These are phyloP conservation scores for Candida neerlandica DNA, from an alignment of 1,139 yeast species.

Conservation along the genomic window DNA sequence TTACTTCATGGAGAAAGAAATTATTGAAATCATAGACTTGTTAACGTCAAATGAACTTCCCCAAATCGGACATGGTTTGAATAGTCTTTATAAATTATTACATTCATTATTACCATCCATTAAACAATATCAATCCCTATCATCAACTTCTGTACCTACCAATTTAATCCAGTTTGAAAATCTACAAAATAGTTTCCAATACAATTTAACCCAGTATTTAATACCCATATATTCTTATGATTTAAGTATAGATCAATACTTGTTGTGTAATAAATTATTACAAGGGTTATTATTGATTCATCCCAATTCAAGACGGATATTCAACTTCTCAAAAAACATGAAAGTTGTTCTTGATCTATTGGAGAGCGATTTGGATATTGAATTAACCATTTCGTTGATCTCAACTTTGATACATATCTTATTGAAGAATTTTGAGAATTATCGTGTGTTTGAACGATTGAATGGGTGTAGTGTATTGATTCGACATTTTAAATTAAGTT, in stretches of 20 bases:
- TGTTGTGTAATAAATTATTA: slow-evolving; percentile 45
- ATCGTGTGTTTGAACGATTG: slow-evolving; percentile 60
- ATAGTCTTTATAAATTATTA: slow-evolving; percentile 22
- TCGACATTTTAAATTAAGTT: slow-evolving; percentile 30
- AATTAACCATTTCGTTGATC: slow-evolving; percentile 43
- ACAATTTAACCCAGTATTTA: slow-evolving; percentile 47
- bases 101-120: slow-evolving; percentile 29
- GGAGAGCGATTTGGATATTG: slow-evolving; percentile 17
- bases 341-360: slow-evolving; percentile 29
- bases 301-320: slow-evolving; percentile 53
- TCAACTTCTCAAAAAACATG: slow-evolving; percentile 39
- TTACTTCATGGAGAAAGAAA: slow-evolving; percentile 6
- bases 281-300: slow-evolving; percentile 70
- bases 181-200: slow-evolving; percentile 56
- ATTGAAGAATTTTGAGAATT: slow-evolving; percentile 57
- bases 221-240: slow-evolving; percentile 24
- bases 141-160: slow-evolving; percentile 6
- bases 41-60: slow-evolving; percentile 6
- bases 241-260: slow-evolving; percentile 15
- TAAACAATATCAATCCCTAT: slow-evolving; percentile 20
- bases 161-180: slow-evolving; percentile 39
- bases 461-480: slow-evolving; percentile 63
- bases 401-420: slow-evolving; percentile 63
- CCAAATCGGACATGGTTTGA: slow-evolving; percentile 17
- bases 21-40: slow-evolving; percentile 4